A percentile compares a stretch with the other conserved stretches of the same genome.
phyloP scores from a whole-genome alignment of 371 early-diverging fungal species.

The Mucor circinelloides region DNA sequence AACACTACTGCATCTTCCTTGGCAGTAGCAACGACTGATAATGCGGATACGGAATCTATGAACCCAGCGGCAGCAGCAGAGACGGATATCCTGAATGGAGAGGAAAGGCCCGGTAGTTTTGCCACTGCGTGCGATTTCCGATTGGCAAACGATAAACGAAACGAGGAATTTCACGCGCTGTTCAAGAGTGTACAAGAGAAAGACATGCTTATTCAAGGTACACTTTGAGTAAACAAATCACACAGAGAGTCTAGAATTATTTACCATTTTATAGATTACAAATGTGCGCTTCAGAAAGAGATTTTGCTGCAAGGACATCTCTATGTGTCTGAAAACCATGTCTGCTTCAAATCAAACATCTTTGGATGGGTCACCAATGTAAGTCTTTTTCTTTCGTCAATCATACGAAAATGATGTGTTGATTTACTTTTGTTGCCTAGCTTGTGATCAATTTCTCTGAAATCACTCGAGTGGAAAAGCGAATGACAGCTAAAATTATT shows the following conservation, averaged over 20 bases:
- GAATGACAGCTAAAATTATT: slow-evolving; percentile 80
- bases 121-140: slow-evolving; percentile 33
- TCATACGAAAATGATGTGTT: neutral
- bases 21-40: neutral
- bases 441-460: slow-evolving; percentile 82
- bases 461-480: slow-evolving; percentile 79
- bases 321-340: slow-evolving; percentile 83
- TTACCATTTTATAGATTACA: slow-evolving; percentile 64
- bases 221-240: neutral
- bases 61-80: slow-evolving; percentile 12
- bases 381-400: slow-evolving; percentile 12
- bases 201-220: slow-evolving; percentile 63
- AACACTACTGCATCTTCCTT: neutral
- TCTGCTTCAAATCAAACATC: slow-evolving; percentile 95
- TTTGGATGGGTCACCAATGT: slow-evolving; percentile 94
- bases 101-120: slow-evolving; percentile 29
- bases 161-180: slow-evolving; percentile 58
- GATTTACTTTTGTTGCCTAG: slow-evolving; percentile 31
- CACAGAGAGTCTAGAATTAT: neutral
- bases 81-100: slow-evolving; percentile 9
- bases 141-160: slow-evolving; percentile 47
- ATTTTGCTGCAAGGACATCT: slow-evolving; percentile 91
- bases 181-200: slow-evolving; percentile 59
- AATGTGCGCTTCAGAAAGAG: slow-evolving; percentile 92
- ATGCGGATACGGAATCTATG: neutral